Conservation (phyloP, 805 yeast genomes). For the Cyberlindnera sargentensis region DNA sequence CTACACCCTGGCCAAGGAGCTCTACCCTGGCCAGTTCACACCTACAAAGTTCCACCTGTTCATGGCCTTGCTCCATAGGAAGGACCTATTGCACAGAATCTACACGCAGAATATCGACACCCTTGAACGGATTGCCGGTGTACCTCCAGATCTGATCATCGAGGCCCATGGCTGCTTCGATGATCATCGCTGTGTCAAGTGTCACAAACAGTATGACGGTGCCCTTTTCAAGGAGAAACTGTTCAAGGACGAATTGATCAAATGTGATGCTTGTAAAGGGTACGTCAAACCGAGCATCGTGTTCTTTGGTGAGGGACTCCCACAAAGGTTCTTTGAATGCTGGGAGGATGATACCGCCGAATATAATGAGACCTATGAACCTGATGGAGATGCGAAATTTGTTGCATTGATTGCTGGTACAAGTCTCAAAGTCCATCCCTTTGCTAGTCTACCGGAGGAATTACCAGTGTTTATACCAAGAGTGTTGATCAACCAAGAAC, state of each 20-base stretch:
- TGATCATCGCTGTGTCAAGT: slow-evolving; percentile 72
- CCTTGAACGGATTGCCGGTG: slow-evolving; percentile 79
- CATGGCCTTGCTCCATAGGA: slow-evolving; percentile 59
- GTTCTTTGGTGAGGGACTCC: slow-evolving; percentile 88
- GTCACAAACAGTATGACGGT: slow-evolving; percentile 46
- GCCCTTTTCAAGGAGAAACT: slow-evolving; percentile 37
- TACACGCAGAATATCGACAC: slow-evolving; percentile 95
- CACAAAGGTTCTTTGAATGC: slow-evolving; percentile 54
- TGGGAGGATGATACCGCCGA: slow-evolving; percentile 49
- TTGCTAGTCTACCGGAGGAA: slow-evolving; percentile 75
- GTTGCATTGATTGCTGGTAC: slow-evolving; percentile 89
- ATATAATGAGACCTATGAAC: slow-evolving; percentile 7
- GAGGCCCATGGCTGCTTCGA: slow-evolving; percentile 98
- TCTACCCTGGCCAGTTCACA: slow-evolving; percentile 79
- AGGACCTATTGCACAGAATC: slow-evolving; percentile 54
- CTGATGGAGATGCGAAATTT: slow-evolving; percentile 25
- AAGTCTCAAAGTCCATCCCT: slow-evolving; percentile 83
- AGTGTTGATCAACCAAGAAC: slow-evolving; percentile 65
- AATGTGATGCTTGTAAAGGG: slow-evolving; percentile 60
- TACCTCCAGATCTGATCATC: slow-evolving; percentile 53
- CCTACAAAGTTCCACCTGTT: slow-evolving; percentile 82
- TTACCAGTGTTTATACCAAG: slow-evolving; percentile 43
- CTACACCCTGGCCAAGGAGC: slow-evolving; percentile 73
- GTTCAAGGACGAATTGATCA: slow-evolving; percentile 27
- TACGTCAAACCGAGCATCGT: slow-evolving; percentile 90